Percentiles rank a stretch among this genome's conserved stretches.
Evolutionary conservation across 78 protist species (phyloP).

Genomic region (Paratrimastix pyriformis): DNA sequence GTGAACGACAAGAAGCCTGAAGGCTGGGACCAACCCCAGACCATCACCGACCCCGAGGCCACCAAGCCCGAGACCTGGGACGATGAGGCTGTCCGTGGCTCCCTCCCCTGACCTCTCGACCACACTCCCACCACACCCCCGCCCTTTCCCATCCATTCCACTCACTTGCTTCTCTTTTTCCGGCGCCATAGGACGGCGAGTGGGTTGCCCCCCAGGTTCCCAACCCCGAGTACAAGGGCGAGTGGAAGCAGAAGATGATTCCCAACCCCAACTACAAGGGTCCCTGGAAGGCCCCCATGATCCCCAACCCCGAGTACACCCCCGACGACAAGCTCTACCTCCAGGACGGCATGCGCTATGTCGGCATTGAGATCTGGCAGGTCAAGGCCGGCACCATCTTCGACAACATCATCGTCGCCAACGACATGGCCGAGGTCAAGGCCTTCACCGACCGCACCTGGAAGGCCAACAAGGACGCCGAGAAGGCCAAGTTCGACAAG

Average conservation of each 20-base stretch:
- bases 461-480: not conserved
- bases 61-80: slow-evolving; percentile 91
- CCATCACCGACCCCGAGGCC: slow-evolving; percentile 81
- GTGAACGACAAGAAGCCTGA: slow-evolving; percentile 76
- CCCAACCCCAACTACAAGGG: slow-evolving; percentile 69
- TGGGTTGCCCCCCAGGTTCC: slow-evolving; percentile 13
- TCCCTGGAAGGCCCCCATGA: slow-evolving; percentile 88
- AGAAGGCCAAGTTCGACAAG: no score
- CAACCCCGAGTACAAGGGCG: slow-evolving; percentile 72
- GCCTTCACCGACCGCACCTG: not conserved
- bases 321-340: not conserved
- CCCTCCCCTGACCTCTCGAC: no score
- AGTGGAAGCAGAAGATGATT: slow-evolving; percentile 56
- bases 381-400: slow-evolving; percentile 92
- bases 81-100: no score
- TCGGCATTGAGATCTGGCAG: slow-evolving; percentile 13
- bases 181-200: slow-evolving; percentile 10
- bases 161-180: no score
- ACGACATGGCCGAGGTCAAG: slow-evolving; percentile 58
- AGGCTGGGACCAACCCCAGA: slow-evolving; percentile 45
- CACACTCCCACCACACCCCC: no score
- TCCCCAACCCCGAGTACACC: slow-evolving; percentile 33
- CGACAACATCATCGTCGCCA: slow-evolving; percentile 86
- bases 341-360: not conserved
- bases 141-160: no score